A percentile compares a stretch with the other conserved stretches of the same genome.
Conservation (phyloP, 2,329 filamentous ascomycete species). For the Talaromyces sp. region DNA sequence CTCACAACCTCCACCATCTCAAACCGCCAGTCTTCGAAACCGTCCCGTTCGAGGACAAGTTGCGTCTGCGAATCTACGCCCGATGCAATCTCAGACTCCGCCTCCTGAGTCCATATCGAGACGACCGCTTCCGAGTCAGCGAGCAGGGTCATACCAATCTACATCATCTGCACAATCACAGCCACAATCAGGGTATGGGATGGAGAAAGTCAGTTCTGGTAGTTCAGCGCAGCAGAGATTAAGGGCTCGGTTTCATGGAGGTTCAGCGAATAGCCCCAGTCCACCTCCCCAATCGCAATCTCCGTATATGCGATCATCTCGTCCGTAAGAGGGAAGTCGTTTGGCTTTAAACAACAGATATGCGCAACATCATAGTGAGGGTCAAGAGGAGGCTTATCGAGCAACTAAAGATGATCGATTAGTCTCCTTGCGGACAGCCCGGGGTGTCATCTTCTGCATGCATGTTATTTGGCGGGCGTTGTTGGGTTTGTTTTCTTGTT, state of each 20-base stretch:
- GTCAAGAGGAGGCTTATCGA: conserved; percentile 1
- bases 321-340: not conserved
- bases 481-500: not conserved
- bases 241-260: conserved; percentile 72
- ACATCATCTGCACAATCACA: conserved; percentile 26
- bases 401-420: not conserved
- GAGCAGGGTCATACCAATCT: conserved; percentile 68
- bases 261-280: conserved; percentile 33
- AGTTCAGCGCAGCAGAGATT: conserved; percentile 72
- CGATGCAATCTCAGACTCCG: conserved; percentile 20
- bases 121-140: conserved; percentile 62
- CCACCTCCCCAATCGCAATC: conserved; percentile 9
- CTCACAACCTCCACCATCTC: conserved; percentile 22
- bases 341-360: not conserved
- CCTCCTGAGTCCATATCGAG: conserved; percentile 37
- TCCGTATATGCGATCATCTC: conserved; percentile 1
- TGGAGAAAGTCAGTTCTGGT: conserved; percentile 24
- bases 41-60: conserved; percentile 18
- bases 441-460: not conserved
- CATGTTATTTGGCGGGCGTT: not conserved
- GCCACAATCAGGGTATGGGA: conserved; percentile 33
- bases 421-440: not conserved
- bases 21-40: conserved; percentile 35
- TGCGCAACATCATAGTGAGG: not conserved
- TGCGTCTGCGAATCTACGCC: conserved; percentile 9